Evolutionary conservation across 78 protist species (phyloP), one percentile per base, ranked within the genome.

Genomic region (Speleostelium caveatum): DNA sequence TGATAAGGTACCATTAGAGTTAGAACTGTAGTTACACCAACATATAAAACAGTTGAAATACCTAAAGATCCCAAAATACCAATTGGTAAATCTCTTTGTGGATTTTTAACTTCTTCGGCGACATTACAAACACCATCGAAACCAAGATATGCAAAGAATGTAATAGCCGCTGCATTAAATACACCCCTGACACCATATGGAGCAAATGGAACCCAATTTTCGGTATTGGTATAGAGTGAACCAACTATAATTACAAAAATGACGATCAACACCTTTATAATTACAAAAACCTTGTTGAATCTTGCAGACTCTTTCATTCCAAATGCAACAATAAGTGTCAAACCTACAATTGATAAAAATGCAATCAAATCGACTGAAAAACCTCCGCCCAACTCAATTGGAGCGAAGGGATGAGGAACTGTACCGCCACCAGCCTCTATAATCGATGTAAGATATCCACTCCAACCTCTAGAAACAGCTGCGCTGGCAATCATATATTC

Each of bases 391-490:
- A 83, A 32, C 4, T 39, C 21, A 41, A 71, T 51, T 0, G 91
- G 91, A 16, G 45, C 69, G 3, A 83, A 42, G 16, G 91, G 91
- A 12, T 83, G 45, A 1, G 91, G 91, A 24, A 83, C 26, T 6
- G 42, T 42, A 10, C 91, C 91, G 14, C 91, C 91, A 49, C 74
- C 59, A 3, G 78, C 68, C 1, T 3, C 62, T 30, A 83, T 83
- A 16, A 83, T 83, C 5, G 78, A 68, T 36, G n/a, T 12, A 0
- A 83, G 24, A 28, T 78, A 66, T 0, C 83, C 93, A 16, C 69
- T 35, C 96, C 96, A 93, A 12, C 96, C 96, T 58, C 87, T 45
- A 1, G 91, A 92, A 22, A 93, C 96, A 22, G 90, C 60, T 3
- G 94, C 86, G 39, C 88, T 74, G 0, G 93, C 96, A 45, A 93